Base-by-base conservation (phyloP, 345 rosid genomes). In the Erodium maritimum region DNA sequence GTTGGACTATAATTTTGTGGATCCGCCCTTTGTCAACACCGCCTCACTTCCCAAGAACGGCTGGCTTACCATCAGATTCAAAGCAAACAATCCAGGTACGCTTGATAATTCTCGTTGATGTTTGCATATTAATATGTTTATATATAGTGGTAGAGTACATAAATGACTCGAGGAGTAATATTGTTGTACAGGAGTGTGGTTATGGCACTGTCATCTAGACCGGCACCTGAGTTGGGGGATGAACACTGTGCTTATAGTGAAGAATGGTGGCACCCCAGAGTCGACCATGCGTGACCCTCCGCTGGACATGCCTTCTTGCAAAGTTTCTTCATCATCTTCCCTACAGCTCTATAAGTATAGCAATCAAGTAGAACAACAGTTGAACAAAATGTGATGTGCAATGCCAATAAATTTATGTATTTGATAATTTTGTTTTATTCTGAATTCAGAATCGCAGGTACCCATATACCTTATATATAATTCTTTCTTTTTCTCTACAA, bases 201-300 rank as follows among this genome's bases (percentile, higher is more conserved):
- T 67, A 11, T 59, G 68, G 75, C 78, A 74, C 23, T 74, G 71
- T 17, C 75, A 70, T 58, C 45, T 74, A 3, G 74, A 63, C 8
- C 21, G 67, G 46, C 78, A 70, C 59, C 21, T 29, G 16, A 57
- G 55, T 9, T 69, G 71, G 78, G 78, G 78, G 0, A 74, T 74
- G 78, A 59, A 64, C 23, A 65, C 74, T 2, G 71, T 67, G 37
- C 52, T 74, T 50, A 74, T 74, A 12, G 64, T 74, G 7, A 69
- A 61, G 56, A 61, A 74, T 33, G 78, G 74, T 17, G 57, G 17
- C 2, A 52, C 71, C 0, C 21, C 42, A 0, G 64, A 46, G 2
- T 60, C 70, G 17, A 61, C 57, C 53, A 34, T 62, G 50, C 59
- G 48, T 16, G 50, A 21, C 3, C 67, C 62, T 5, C 72, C 72